Base-by-base conservation (phyloP, 306 rosid species). In the Senna siamea region DNA sequence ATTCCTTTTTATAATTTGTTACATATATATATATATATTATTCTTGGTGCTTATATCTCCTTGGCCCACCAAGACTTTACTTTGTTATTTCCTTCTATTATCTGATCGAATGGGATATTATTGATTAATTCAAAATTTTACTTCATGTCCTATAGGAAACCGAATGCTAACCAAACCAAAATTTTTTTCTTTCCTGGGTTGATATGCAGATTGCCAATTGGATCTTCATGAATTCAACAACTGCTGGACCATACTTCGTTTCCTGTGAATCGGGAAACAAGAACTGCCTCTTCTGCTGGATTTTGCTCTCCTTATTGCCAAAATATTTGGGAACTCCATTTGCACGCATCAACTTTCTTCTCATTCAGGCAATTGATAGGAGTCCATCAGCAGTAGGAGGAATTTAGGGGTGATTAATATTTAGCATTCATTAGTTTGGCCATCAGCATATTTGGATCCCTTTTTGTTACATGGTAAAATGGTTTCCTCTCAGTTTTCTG, bases 181-280 rank as follows among this genome's bases (percentile, higher is more conserved):
- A 62, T 38, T 41, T 58, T 77, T 40, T 15, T 41, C 59, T 46
- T 74, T 6, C 58, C 17, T 66, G 70, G 30, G 4, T 66, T 73
- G 78, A 15, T 8, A 67, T 19, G 77, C 91, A 93, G 96, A 81
- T 81, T 86, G 90, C 66, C 51, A 79, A 87, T 88, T 70, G 86
- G 80, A 88, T 89, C 97, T 93, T 93, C 97, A 93, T 93, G 98
- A 93, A 79, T 93, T 91, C 97, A 89, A 85, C 78, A 88, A 70
- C 85, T 79, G 67, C 87, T 82, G 97, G 82, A 81, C 89, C 81
- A 85, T 84, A 84, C 83, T 83, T 81, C 81, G 95, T 93, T 93
- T 90, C 98, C 97, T 93, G 96, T 85, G 72, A 48, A 69, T 83
- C 91, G 93, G 98, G 97, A 91, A 93, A 91, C 98, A 87, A 88